phyloP scores from a whole-genome alignment of 2,329 filamentous ascomycete species.

The Kalmusia sp. region DNA sequence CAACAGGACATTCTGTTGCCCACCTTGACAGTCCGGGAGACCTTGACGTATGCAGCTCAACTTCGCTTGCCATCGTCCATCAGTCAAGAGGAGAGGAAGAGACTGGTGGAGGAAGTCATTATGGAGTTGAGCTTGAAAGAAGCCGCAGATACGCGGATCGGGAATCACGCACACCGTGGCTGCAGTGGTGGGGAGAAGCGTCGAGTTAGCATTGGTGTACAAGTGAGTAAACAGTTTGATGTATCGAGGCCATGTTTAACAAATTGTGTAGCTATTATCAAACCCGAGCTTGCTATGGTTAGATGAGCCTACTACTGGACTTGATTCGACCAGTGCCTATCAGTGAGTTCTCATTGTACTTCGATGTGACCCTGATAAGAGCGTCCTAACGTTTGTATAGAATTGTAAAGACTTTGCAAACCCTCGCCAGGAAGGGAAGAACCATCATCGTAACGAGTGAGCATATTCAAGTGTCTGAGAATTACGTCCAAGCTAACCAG shows the following conservation, averaged over 20 bases:
- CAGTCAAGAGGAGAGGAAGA: constrained; percentile 63
- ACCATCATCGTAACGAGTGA: constrained; percentile 72
- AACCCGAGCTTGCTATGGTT: constrained; percentile 81
- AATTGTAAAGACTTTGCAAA: constrained; percentile 73
- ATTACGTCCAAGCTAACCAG: constrained; percentile 1
- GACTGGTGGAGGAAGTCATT: constrained; percentile 78
- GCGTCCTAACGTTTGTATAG: background rate
- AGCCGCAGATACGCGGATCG: constrained; percentile 77
- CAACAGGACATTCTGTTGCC: constrained; percentile 78
- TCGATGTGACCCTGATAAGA: no score
- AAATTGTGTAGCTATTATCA: constrained; percentile 61
- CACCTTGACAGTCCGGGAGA: constrained; percentile 77
- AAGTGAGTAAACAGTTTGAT: constrained; percentile 43
- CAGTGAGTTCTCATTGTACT: constrained; percentile 48
- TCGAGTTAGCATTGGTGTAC: constrained; percentile 77
- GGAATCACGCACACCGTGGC: constrained; percentile 73
- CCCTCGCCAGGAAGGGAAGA: constrained; percentile 70
- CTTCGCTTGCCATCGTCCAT: constrained; percentile 71
- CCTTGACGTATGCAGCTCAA: constrained; percentile 74
- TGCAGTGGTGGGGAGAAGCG: constrained; percentile 83
- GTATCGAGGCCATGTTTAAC: constrained; percentile 8
- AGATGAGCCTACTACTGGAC: constrained; percentile 79
- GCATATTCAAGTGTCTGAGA: background rate
- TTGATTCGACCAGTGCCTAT: constrained; percentile 79
- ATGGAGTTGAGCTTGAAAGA: constrained; percentile 78